These are phyloP conservation scores for Geotrichum bryndzae DNA, from an alignment of 1,139 yeast species.

Conservation along the genomic window DNA sequence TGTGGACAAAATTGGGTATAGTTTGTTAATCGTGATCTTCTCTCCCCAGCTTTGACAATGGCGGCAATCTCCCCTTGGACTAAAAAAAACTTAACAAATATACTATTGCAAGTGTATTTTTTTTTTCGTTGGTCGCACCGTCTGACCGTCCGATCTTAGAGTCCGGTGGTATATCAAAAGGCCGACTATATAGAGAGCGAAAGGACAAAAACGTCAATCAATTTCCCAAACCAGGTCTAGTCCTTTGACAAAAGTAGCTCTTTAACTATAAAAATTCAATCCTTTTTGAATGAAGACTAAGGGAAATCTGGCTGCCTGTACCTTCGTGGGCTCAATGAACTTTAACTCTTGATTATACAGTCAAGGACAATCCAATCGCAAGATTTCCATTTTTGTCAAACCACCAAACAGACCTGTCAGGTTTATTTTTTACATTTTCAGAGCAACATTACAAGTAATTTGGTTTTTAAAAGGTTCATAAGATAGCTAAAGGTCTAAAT, in stretches of 20 bases:
- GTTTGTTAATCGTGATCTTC: neutral
- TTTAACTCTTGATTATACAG: neutral
- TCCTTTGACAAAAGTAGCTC: neutral
- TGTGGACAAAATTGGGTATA: neutral
- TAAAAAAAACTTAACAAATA: no score
- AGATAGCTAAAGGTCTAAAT: no score
- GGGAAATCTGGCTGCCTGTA: neutral
- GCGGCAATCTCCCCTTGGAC: no score
- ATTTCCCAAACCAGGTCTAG: neutral
- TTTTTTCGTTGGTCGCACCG: no score
- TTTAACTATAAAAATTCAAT: neutral
- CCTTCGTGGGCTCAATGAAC: neutral
- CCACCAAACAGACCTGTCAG: no score
- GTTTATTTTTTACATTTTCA: no score
- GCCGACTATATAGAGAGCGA: neutral
- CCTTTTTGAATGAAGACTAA: neutral
- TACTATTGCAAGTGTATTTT: no score
- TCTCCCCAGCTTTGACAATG: no score
- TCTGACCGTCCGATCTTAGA: neutral
- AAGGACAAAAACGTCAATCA: neutral
- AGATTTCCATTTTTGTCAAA: no score
- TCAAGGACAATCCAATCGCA: no score
- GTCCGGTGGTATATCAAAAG: neutral
- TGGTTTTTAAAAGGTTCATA: no score
- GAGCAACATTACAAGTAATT: no score